Percentiles rank a stretch among this genome's conserved stretches.
phyloP scores from a whole-genome alignment of 1,284 basidiomycete species.

The Ceratobasidium sp. region DNA sequence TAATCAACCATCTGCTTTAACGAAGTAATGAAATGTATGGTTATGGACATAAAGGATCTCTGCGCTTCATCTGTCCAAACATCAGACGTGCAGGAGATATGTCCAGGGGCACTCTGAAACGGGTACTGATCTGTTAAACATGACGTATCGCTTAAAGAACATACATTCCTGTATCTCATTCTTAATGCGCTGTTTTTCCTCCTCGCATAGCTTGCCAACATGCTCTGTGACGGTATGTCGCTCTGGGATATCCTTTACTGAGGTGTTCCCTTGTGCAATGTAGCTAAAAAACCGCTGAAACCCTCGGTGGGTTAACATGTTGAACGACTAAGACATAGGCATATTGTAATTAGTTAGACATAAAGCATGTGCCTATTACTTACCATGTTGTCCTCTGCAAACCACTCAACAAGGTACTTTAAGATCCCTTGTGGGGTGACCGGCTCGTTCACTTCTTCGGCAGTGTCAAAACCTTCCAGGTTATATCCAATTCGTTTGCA shows the following conservation, averaged over 20 bases:
- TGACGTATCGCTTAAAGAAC: not conserved
- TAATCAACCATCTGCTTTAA: slow-evolving; percentile 2
- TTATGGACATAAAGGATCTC: slow-evolving; percentile 29
- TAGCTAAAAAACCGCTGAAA: slow-evolving; percentile 13
- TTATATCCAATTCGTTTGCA: slow-evolving; percentile 1
- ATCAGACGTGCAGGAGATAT: slow-evolving; percentile 35
- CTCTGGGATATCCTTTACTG: not conserved
- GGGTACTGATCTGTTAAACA: not conserved
- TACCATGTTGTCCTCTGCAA: slow-evolving; percentile 2
- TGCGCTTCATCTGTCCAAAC: slow-evolving; percentile 29
- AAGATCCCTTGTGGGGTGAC: slow-evolving; percentile 10
- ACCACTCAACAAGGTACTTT: slow-evolving; percentile 10
- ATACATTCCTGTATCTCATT: slow-evolving; percentile 6
- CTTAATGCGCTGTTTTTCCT: slow-evolving; percentile 14
- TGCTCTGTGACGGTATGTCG: slow-evolving; percentile 10
- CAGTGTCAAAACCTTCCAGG: not conserved
- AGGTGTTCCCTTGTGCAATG: slow-evolving; percentile 6
- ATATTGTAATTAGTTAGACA: not conserved
- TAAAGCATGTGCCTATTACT: not conserved
- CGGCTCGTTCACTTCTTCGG: slow-evolving; percentile 14
- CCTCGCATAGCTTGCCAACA: slow-evolving; percentile 7
- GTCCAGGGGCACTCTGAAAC: slow-evolving; percentile 30
- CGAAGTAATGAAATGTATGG: slow-evolving; percentile 6
- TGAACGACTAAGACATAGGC: not conserved
- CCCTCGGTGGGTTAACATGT: slow-evolving; percentile 7